A percentile compares a stretch with the other conserved stretches of the same genome.
phyloP scores from a whole-genome alignment of 257 asterid genomes.

The Thymus mandschuricus region DNA sequence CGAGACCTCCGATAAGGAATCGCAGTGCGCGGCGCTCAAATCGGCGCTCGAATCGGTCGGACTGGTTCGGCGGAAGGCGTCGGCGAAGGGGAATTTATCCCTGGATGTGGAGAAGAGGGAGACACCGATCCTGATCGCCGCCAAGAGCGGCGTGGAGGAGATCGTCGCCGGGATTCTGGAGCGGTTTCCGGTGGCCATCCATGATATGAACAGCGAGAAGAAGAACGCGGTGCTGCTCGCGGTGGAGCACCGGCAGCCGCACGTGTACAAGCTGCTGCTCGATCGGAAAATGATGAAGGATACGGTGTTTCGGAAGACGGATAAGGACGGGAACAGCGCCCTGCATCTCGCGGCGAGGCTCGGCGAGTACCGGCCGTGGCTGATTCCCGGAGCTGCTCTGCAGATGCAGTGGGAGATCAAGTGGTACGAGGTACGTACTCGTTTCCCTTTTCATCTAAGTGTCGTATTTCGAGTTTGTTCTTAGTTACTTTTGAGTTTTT shows the following conservation, averaged over 20 bases:
- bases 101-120: slow-evolving; percentile 30
- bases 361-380: slow-evolving; percentile 37
- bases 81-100: neutral
- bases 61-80: neutral
- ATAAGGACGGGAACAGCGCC: slow-evolving; percentile 44
- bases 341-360: slow-evolving; percentile 51
- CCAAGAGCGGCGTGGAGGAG: slow-evolving; percentile 39
- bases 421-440: slow-evolving; percentile 37
- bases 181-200: slow-evolving; percentile 35
- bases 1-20: neutral
- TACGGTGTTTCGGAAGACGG: slow-evolving; percentile 37
- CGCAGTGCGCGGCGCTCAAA: neutral
- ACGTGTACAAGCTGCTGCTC: slow-evolving; percentile 24
- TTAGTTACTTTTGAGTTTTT: no score
- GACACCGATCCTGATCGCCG: slow-evolving; percentile 38
- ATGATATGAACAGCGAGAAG: slow-evolving; percentile 31
- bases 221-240: slow-evolving; percentile 41
- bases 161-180: slow-evolving; percentile 33
- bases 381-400: slow-evolving; percentile 33
- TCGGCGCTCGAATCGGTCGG: neutral
- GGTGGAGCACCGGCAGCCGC: slow-evolving; percentile 41
- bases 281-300: slow-evolving; percentile 13
- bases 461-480: no score
- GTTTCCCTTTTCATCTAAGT: no score
- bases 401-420: slow-evolving; percentile 45